These are phyloP conservation scores for Allium cepa DNA, from an alignment of 106 monocot genomes.

Conservation along the genomic window DNA sequence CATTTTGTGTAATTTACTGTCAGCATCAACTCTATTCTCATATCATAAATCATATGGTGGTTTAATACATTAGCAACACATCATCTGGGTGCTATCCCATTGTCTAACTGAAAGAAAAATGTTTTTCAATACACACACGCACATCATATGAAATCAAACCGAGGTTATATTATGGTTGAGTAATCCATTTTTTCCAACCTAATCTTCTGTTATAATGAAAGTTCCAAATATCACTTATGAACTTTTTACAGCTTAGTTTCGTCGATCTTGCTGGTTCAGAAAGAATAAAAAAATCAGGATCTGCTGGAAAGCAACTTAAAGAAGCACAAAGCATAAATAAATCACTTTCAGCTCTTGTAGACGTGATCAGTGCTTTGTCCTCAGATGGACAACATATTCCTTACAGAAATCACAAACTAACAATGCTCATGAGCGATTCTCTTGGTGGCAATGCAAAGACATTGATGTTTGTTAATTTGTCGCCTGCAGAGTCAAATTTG, in stretches of 20 bases:
- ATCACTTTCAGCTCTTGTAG: conserved; percentile 92
- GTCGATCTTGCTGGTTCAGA: conserved; percentile 99
- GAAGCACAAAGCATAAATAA: conserved; percentile 99
- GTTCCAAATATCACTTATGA: no score
- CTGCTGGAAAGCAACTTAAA: conserved; percentile 83
- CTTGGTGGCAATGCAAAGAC: conserved; percentile 98
- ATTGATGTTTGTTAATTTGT: conserved; percentile 97
- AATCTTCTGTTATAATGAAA: background rate
- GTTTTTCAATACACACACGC: no score
- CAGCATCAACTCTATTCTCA: no score
- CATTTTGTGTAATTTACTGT: no score
- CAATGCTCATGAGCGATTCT: conserved; percentile 99
- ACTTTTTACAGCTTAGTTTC: conserved; percentile 82
- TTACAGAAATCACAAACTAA: conserved; percentile 93
- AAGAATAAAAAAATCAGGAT: conserved; percentile 91
- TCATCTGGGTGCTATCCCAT: no score
- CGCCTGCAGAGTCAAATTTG: conserved; percentile 89
- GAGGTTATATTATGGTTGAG: no score
- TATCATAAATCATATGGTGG: no score
- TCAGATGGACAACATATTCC: conserved; percentile 95
- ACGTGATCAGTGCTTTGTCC: conserved; percentile 90
- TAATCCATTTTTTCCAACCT: background rate
- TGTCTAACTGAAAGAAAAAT: no score
- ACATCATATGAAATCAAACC: no score
- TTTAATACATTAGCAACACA: no score